These are phyloP conservation scores for Lipomyces yamadae DNA, from an alignment of 805 yeast species.

Conservation along the genomic window DNA sequence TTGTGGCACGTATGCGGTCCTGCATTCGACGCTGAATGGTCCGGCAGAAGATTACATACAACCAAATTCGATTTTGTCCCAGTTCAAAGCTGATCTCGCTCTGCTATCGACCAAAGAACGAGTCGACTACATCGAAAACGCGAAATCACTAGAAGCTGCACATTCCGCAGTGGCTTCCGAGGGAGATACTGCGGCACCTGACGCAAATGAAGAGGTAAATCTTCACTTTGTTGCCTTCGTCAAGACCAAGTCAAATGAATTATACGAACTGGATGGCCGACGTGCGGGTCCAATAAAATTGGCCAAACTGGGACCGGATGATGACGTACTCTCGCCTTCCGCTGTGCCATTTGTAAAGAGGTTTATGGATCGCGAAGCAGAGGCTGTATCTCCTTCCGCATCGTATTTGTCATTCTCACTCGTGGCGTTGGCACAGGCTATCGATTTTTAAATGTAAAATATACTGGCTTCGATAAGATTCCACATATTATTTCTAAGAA, in stretches of 20 bases:
- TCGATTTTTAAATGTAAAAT: constrained; percentile 7
- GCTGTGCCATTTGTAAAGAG: constrained; percentile 63
- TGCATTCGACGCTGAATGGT: constrained; percentile 62
- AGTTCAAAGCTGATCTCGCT: constrained; percentile 39
- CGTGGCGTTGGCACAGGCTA: constrained; percentile 31
- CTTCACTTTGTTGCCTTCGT: constrained; percentile 81
- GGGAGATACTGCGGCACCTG: constrained; percentile 50
- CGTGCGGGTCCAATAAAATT: constrained; percentile 73
- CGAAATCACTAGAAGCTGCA: constrained; percentile 48
- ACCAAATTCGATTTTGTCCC: constrained; percentile 41
- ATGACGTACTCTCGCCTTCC: constrained; percentile 58
- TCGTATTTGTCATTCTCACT: constrained; percentile 29
- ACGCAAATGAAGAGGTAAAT: constrained; percentile 54
- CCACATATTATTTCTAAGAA: not conserved
- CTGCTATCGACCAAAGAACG: constrained; percentile 46
- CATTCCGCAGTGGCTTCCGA: constrained; percentile 48
- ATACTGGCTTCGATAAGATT: not conserved
- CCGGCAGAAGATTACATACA: constrained; percentile 43
- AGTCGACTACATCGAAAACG: constrained; percentile 52
- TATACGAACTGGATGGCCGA: constrained; percentile 90
- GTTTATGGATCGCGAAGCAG: constrained; percentile 59
- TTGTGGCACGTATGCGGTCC: constrained; percentile 88
- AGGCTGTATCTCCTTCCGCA: constrained; percentile 20
- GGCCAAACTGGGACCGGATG: constrained; percentile 51
- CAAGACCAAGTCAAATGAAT: constrained; percentile 57